Evolutionary conservation across 169 alveolate species (phyloP), one percentile per base, ranked within the genome.

Genomic region (Cryptosporidium muris): DNA sequence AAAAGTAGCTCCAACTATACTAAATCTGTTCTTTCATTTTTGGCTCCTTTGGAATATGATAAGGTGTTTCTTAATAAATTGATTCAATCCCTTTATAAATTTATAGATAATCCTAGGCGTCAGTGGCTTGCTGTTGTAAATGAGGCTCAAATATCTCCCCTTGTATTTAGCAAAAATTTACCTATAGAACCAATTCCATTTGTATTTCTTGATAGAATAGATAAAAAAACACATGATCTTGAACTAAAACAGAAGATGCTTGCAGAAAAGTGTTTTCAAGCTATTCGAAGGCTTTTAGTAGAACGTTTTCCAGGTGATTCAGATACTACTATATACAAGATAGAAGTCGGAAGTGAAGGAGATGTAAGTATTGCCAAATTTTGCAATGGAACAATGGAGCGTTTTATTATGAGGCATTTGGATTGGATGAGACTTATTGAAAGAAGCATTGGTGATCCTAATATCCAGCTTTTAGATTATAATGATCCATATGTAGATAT

Each of bases 81-180:
- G 7, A 4, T 66, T 9, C 51, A 53, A 38, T 66, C 81, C 11
- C 42, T 66, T 66, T 66, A 66, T n/a, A 51, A 51, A 8, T 52
- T 60, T 37, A 66, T 66, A 9, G 54, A 66, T 66, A 65, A 66
- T 11, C 51, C 16, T 3, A 60, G 45, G n/a, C 40, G 65, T 3
- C 66, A 66, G 56, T 66, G 81, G 81, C 36, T 40, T 8, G 81
- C 81, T 16, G 8, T 66, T 12, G 81, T 66, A 54, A 51, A 66
- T 38, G 81, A 66, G 56, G 81, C 81, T 34, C 51, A 60, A 66
- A 66, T 66, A 51, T 66, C 81, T 43, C 81, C 81, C 3, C 81
- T 66, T 66, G 81, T 66, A 12, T 52, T 40, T 51, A 52, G 66
- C 38, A 47, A 66, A 37, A 65, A 66, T 37, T 52, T 66, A 2